Conservation (phyloP, 768 basidiomycete species). For the Naganishia vaughanmartiniae region DNA sequence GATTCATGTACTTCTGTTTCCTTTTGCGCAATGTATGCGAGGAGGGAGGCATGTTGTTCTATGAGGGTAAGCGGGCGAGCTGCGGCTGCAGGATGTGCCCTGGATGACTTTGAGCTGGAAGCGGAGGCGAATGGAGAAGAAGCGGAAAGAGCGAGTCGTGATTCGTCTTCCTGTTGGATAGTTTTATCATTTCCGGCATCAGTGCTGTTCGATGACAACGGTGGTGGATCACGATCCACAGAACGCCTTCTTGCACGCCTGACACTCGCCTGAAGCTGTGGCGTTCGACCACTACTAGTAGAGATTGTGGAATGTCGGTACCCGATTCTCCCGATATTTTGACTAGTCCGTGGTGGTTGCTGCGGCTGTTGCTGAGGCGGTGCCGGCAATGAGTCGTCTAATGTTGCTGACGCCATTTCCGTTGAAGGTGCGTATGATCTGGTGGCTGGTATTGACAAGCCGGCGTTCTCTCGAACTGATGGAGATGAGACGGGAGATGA, state of each 20-base stretch:
- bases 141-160: neutral
- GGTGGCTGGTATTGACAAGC: no score
- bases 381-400: neutral
- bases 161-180: neutral
- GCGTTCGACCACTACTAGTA: neutral
- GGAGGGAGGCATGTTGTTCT: constrained; percentile 16
- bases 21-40: constrained; percentile 23
- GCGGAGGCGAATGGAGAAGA: neutral
- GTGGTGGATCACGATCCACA: neutral
- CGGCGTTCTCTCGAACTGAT: no score
- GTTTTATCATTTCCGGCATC: neutral
- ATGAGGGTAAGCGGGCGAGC: constrained; percentile 6
- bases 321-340: neutral
- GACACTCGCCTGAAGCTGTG: neutral
- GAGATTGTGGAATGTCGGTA: neutral
- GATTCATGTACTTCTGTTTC: constrained; percentile 5
- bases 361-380: neutral
- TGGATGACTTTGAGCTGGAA: neutral
- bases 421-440: neutral
- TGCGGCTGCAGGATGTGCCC: neutral
- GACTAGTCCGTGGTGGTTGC: neutral
- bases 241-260: neutral
- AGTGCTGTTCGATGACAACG: no score
- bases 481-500: no score
- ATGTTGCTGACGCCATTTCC: neutral